phyloP scores from a whole-genome alignment of 129 eudicot species.

The Pittosporum tobira region DNA sequence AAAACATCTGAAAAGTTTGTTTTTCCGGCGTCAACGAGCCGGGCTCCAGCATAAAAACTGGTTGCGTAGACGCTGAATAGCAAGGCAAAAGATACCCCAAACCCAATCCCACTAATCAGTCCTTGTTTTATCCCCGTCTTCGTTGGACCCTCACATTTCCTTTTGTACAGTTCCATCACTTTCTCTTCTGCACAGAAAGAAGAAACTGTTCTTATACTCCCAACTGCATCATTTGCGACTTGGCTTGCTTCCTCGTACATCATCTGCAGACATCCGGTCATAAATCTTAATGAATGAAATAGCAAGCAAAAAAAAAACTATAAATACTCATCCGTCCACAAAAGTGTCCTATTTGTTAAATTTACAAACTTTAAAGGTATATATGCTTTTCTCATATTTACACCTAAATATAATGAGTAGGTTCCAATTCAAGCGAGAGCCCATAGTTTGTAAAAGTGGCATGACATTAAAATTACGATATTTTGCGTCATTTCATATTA shows the following conservation, averaged over 20 bases:
- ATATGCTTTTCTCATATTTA: too few relatives aligned
- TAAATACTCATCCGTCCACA: too few relatives aligned
- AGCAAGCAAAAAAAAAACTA: not conserved
- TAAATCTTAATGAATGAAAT: not conserved
- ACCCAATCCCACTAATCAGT: slow-evolving; percentile 68
- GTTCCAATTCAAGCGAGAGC: too few relatives aligned
- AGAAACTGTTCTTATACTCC: slow-evolving; percentile 79
- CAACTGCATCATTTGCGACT: slow-evolving; percentile 88
- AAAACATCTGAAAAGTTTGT: slow-evolving; percentile 55
- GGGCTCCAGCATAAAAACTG: slow-evolving; percentile 71
- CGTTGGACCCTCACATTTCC: slow-evolving; percentile 71
- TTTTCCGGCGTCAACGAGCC: slow-evolving; percentile 53
- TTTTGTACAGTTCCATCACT: slow-evolving; percentile 57
- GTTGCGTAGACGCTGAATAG: slow-evolving; percentile 60
- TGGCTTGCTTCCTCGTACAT: slow-evolving; percentile 96
- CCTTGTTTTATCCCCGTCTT: slow-evolving; percentile 68
- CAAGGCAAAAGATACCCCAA: slow-evolving; percentile 54
- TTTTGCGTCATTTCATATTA: too few relatives aligned
- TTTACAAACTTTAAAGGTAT: too few relatives aligned
- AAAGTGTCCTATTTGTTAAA: too few relatives aligned
- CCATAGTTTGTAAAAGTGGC: too few relatives aligned
- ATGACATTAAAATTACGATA: too few relatives aligned
- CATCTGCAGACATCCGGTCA: slow-evolving; percentile 34
- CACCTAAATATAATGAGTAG: too few relatives aligned
- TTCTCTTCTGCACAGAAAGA: slow-evolving; percentile 91